Evolutionary conservation across 2,329 filamentous ascomycete species (phyloP).

Genomic region (Anthostomella pinea): DNA sequence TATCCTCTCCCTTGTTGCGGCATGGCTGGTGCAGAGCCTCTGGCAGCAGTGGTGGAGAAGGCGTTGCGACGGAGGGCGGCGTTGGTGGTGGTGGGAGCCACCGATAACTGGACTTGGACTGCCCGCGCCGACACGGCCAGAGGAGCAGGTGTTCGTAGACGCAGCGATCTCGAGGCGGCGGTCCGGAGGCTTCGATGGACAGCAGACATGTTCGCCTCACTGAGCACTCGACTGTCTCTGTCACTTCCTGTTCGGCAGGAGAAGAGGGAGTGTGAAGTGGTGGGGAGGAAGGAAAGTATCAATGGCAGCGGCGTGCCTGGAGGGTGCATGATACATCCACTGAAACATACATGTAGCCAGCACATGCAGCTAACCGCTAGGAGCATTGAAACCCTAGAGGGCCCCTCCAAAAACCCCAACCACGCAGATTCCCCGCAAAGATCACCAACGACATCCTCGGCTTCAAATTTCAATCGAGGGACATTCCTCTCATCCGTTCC

Average conservation of each 20-base stretch:
- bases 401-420: no score
- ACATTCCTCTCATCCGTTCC: no score
- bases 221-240: no score
- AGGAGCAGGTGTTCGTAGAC: constrained; percentile 39
- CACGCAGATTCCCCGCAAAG: no score
- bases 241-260: no score
- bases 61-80: constrained; percentile 34
- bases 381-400: no score
- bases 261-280: not conserved
- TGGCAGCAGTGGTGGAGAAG: constrained; percentile 50
- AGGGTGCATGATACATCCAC: no score
- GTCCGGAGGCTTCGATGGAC: constrained; percentile 53
- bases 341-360: no score
- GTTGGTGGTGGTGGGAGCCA: constrained; percentile 33
- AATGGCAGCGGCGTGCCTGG: no score
- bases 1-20: constrained; percentile 60
- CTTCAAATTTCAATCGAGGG: no score
- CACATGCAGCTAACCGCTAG: no score
- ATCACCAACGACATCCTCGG: no score
- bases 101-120: constrained; percentile 32
- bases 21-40: constrained; percentile 48
- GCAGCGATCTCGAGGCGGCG: constrained; percentile 53
- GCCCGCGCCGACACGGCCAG: constrained; percentile 27
- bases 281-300: not conserved
- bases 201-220: constrained; percentile 47